Evolutionary conservation across 306 rosid genomes (phyloP), one percentile per base, ranked within the genome.

Genomic region (Casuarina cunninghamiana): DNA sequence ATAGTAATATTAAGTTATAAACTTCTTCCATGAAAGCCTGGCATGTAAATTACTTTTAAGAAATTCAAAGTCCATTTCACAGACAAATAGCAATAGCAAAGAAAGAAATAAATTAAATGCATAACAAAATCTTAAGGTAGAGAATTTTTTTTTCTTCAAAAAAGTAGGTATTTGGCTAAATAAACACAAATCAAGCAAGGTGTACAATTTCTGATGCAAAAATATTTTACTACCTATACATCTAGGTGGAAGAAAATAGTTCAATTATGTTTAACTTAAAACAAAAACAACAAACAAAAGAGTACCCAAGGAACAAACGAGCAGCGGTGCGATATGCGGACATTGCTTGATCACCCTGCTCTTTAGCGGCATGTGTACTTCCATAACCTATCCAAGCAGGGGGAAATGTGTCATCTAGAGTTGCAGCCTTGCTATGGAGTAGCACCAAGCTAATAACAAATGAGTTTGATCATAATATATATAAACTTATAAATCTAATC

Each of bases 331-430:
- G 93, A 86, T 95, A 95, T 65, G 92, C 93, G 4, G 97, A 91
- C 99, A 95, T 93, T 21, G 99, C 99, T 84, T 93, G 99, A 83
- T 95, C 99, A 73, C 97, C 99, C 88, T 95, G 97, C 81, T 95
- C 97, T 83, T 87, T 88, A 82, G 97, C 96, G 81, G 99, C 93
- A 84, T 81, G 90, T 69, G 97, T 97, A 77, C 91, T 95, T 49
- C 99, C 97, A 80, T 74, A 90, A 49, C 99, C 99, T 80, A 95
- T 93, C 99, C 97, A 93, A 43, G 97, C 98, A 80, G 97, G 99
- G 44, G 97, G 83, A 80, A 95, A 95, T 75, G 92, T 91, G 77
- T 93, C 90, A 80, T 95, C 99, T 46, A 95, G 89, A 88, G 84
- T 91, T 57, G 99, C 93, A 71, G 97, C 97, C 87, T 95, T 95